Evolutionary conservation across 108 stramenopile genomes (phyloP).

Genomic region (Stephanodiscus triporus): DNA sequence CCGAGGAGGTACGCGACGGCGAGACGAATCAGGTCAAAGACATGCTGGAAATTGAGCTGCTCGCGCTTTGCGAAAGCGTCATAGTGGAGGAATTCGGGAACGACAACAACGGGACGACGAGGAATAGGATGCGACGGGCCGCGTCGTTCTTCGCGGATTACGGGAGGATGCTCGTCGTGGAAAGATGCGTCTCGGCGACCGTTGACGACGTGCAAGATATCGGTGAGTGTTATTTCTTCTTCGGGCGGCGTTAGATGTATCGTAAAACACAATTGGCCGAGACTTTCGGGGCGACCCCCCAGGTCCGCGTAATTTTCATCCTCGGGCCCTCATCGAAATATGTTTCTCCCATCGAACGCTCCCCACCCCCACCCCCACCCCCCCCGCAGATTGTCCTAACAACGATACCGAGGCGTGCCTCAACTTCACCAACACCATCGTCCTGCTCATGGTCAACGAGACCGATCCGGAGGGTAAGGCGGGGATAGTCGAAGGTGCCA

Average conservation of each 20-base stretch:
- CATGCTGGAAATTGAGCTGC: constrained; percentile 21
- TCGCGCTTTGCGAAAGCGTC: constrained; percentile 24
- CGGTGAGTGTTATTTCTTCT: constrained; percentile 19
- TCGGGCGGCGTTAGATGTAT: background rate
- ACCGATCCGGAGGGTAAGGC: constrained; percentile 1
- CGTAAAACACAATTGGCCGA: background rate
- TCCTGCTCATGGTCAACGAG: constrained; percentile 26
- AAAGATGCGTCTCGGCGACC: constrained; percentile 22
- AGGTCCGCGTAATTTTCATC: background rate
- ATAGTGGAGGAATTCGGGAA: constrained; percentile 29
- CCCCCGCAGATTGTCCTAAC: constrained; percentile 5
- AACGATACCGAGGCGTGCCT: constrained; percentile 12
- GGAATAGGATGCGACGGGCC: background rate
- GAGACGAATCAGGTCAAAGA: constrained; percentile 33
- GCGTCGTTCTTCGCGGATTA: too few species aligned
- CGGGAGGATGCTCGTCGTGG: constrained; percentile 14
- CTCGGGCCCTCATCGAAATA: background rate
- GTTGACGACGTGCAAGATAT: constrained; percentile 37
- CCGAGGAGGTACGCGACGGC: constrained; percentile 23
- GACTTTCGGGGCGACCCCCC: background rate
- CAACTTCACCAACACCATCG: constrained; percentile 32
- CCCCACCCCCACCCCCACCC: background rate
- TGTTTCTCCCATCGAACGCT: constrained; percentile 6
- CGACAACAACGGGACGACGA: background rate
- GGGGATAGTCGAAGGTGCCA: constrained; percentile 12